phyloP scores from a whole-genome alignment of 306 rosid genomes.

The Gastrolobium bilobum region DNA sequence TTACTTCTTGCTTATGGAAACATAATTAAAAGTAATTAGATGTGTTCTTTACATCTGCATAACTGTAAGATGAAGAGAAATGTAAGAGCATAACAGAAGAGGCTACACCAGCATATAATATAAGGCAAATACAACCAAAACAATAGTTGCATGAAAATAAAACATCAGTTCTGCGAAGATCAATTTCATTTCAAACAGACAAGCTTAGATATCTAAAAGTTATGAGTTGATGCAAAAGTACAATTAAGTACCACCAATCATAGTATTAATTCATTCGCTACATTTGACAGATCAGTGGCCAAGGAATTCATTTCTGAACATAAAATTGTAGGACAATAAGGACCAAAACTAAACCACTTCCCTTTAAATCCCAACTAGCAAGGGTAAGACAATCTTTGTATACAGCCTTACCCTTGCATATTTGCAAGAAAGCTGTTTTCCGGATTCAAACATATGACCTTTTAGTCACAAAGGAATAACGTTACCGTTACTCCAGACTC shows the following conservation, averaged over 20 bases:
- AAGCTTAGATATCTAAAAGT: conserved; percentile 51
- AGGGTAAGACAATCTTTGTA: too few relatives aligned
- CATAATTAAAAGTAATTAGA: background rate
- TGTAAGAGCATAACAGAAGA: background rate
- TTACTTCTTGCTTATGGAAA: too few relatives aligned
- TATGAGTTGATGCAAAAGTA: conserved; percentile 29
- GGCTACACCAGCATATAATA: background rate
- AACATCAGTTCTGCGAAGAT: conserved; percentile 4
- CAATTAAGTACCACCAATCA: conserved; percentile 41
- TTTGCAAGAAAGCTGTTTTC: too few relatives aligned
- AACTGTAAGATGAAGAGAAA: background rate
- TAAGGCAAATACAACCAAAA: background rate
- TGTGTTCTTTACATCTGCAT: background rate
- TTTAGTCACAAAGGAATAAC: too few relatives aligned
- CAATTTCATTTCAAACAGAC: conserved; percentile 35
- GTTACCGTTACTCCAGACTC: too few relatives aligned
- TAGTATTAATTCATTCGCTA: conserved; percentile 25
- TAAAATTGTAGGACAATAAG: conserved; percentile 47
- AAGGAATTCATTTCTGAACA: conserved; percentile 43
- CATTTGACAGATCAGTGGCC: conserved; percentile 46
- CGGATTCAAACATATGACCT: too few relatives aligned
- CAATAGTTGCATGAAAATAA: background rate
- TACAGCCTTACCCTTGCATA: too few relatives aligned
- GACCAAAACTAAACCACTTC: background rate
- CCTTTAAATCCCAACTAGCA: too few relatives aligned